Base-by-base conservation (phyloP, 2,329 filamentous ascomycete species). In the Pezizomycotina sp. region DNA sequence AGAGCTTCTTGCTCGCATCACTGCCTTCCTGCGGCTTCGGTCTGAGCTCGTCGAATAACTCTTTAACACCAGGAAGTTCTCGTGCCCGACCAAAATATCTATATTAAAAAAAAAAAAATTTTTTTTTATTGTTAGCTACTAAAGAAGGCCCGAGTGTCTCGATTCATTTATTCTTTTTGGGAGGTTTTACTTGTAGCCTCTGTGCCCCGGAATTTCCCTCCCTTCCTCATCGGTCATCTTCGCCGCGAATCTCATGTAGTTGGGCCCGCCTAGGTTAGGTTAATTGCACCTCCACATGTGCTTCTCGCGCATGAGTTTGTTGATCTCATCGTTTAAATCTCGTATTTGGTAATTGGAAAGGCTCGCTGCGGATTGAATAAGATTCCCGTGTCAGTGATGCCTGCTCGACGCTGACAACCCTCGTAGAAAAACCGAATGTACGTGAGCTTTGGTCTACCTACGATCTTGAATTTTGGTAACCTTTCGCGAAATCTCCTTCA, bases 221-320 rank as follows among this genome's bases (percentile, higher is more conserved):
- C 77, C 77, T 38, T 73, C 67, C 52, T 80, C 77, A 54, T 82
- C 77, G 56, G 78, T 81, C 31, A 79, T 66, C 47, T 72, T 71
- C 19, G 65, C 72, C 0, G 64, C n/a, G 61, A 52, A 65, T 19
- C 83, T 68, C 77, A 89, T 92, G 58, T 95, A 98, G 59, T 95
- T 95, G 19, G 89, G 89, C 2, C 89, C 89, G n/a, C 89, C 89
- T 15, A 95, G 58, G 53, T 92, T 91, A 40, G 84, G 71, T 50
- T 98, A 93, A 60, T 93, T 83, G 50, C 89, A 72, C 64, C 98
- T 89, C 89, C 89, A 98, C 69, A 92, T 84, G 68, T 91, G 83
- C 61, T 98, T 98, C 64, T 98, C 89, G 47, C 83, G 75, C 81
- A 98, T 93, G 45, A 92, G 69, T 62, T 92, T 92, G 66, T 98